phyloP scores from a whole-genome alignment of 345 rosid genomes.

The Salix dunnii region DNA sequence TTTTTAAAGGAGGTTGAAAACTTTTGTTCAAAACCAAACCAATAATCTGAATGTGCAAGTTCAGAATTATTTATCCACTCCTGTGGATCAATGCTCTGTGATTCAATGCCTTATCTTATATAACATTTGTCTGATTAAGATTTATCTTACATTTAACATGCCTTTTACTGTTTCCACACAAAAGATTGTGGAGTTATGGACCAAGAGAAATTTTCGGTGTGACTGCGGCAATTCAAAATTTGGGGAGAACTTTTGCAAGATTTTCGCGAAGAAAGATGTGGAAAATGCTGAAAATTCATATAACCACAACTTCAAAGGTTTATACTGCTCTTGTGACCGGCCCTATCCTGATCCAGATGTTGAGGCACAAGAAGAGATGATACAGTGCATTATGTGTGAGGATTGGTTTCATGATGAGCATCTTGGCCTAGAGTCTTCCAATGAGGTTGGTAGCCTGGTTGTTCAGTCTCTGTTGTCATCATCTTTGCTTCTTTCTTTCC shows the following conservation, averaged over 20 bases:
- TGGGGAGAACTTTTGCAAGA: slow-evolving; percentile 76
- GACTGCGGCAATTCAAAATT: slow-evolving; percentile 97
- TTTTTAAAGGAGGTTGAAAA: neutral
- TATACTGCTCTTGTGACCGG: slow-evolving; percentile 71
- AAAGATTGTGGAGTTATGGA: slow-evolving; percentile 91
- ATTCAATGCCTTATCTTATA: neutral
- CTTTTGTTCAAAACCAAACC: neutral
- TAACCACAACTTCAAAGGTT: slow-evolving; percentile 90
- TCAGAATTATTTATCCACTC: neutral
- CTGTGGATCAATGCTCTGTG: neutral
- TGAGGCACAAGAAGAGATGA: slow-evolving; percentile 93
- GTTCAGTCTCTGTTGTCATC: neutral
- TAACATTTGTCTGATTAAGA: neutral
- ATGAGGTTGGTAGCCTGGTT: slow-evolving; percentile 43
- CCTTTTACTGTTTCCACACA: slow-evolving; percentile 3
- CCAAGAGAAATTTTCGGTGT: slow-evolving; percentile 84
- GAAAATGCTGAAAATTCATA: slow-evolving; percentile 76
- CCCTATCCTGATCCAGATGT: slow-evolving; percentile 92
- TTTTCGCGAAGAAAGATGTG: slow-evolving; percentile 62
- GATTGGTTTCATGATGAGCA: slow-evolving; percentile 99
- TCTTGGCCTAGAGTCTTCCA: slow-evolving; percentile 56
- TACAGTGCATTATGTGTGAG: slow-evolving; percentile 92
- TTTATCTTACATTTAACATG: neutral
- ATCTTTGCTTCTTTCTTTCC: neutral
- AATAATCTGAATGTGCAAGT: neutral